These are phyloP conservation scores for Ophioceras dolichostomum DNA, from an alignment of 2,329 filamentous ascomycete species.

Conservation along the genomic window DNA sequence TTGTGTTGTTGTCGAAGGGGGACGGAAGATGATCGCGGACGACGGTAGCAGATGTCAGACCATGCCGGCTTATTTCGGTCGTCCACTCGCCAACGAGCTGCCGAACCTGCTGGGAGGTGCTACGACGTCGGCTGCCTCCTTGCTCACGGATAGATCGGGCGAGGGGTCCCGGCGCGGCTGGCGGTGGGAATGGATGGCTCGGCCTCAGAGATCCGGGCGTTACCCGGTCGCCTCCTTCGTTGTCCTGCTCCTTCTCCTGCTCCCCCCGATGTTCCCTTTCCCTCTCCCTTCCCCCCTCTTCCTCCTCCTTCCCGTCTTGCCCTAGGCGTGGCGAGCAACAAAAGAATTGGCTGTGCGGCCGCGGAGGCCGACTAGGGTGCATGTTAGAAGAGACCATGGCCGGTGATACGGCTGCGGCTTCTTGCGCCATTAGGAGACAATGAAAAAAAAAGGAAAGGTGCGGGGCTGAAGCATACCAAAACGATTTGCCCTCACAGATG, in stretches of 20 bases:
- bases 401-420: no score
- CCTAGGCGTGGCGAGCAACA: no score
- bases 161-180: slow-evolving; percentile 8
- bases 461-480: no score
- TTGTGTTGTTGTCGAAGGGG: no score
- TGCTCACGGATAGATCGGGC: slow-evolving; percentile 6
- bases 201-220: slow-evolving; percentile 2
- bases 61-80: slow-evolving; percentile 16
- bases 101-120: slow-evolving; percentile 6
- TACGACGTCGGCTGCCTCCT: slow-evolving; percentile 4
- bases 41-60: slow-evolving; percentile 12
- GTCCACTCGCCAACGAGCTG: slow-evolving; percentile 8
- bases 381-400: no score
- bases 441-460: no score
- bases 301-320: no score
- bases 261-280: no score
- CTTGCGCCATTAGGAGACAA: no score
- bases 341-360: no score
- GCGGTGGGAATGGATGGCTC: slow-evolving; percentile 4
- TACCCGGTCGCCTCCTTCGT: neutral
- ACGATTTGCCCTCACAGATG: no score
- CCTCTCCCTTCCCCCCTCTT: neutral
- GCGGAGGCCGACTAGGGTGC: no score
- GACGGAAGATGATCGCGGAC: slow-evolving; percentile 11
- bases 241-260: neutral